Evolutionary conservation across 1,284 basidiomycete genomes (phyloP).

Genomic region (Agaricales sp.): DNA sequence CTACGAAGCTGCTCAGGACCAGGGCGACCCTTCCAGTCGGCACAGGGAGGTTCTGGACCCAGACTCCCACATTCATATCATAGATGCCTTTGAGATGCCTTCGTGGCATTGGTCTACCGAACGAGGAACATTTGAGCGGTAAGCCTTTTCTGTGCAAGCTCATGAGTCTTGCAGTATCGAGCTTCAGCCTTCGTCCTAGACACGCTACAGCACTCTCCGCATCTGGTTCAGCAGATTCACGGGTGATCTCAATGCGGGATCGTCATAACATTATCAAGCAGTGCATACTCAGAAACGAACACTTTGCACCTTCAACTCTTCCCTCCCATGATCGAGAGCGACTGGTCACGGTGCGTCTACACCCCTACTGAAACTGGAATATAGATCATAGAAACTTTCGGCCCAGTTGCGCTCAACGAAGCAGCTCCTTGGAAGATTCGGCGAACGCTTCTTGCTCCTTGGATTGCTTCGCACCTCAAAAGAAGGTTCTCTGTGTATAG

Average conservation of each 20-base stretch:
- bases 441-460: slow-evolving; percentile 86
- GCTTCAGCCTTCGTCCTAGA: slow-evolving; percentile 23
- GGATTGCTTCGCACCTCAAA: slow-evolving; percentile 89
- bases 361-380: slow-evolving; percentile 4
- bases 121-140: slow-evolving; percentile 80
- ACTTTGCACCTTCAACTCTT: slow-evolving; percentile 90
- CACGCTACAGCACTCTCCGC: slow-evolving; percentile 44
- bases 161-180: slow-evolving; percentile 1
- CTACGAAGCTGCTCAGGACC: slow-evolving; percentile 73
- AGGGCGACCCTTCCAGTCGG: slow-evolving; percentile 44
- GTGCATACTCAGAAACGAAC: slow-evolving; percentile 86
- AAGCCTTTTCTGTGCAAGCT: slow-evolving; percentile 12
- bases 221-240: slow-evolving; percentile 72
- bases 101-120: slow-evolving; percentile 83
- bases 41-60: slow-evolving; percentile 69
- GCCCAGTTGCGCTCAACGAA: slow-evolving; percentile 87
- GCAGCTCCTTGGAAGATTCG: slow-evolving; percentile 87
- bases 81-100: slow-evolving; percentile 94
- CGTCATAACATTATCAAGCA: slow-evolving; percentile 83
- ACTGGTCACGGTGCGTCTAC: slow-evolving; percentile 59
- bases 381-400: slow-evolving; percentile 3
- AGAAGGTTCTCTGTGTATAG: slow-evolving; percentile 84
- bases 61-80: slow-evolving; percentile 74
- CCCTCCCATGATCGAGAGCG: slow-evolving; percentile 78
- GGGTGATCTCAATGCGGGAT: slow-evolving; percentile 70